phyloP scores from a whole-genome alignment of 768 basidiomycete species.

The Calocera viscosa region DNA sequence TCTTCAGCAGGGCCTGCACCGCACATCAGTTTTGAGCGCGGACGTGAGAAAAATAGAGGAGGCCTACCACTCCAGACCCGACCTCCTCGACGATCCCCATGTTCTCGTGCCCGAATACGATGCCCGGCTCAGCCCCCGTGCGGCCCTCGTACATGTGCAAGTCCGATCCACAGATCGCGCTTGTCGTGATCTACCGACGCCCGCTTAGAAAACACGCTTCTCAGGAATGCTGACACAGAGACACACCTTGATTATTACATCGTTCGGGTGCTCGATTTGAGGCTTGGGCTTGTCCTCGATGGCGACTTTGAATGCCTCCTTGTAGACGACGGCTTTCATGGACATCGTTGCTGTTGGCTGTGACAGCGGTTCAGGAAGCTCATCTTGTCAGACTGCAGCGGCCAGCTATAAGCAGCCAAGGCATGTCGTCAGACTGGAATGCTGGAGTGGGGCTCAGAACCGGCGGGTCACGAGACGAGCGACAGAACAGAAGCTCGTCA shows the following conservation, averaged over 20 bases:
- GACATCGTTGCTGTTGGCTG: slow-evolving; percentile 28
- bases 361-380: not conserved
- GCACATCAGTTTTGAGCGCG: not conserved
- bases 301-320: slow-evolving; percentile 37
- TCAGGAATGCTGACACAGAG: no score
- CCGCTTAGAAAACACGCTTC: no score
- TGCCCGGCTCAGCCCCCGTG: slow-evolving; percentile 38
- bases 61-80: not conserved
- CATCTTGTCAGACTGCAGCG: no score
- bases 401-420: no score
- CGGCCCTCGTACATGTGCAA: slow-evolving; percentile 21
- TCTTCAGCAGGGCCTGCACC: slow-evolving; percentile 34
- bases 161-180: slow-evolving; percentile 9
- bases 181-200: slow-evolving; percentile 12
- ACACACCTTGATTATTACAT: slow-evolving; percentile 33
- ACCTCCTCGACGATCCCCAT: slow-evolving; percentile 38
- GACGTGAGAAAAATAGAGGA: not conserved
- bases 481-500: no score
- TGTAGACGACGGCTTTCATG: slow-evolving; percentile 39
- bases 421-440: no score
- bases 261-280: slow-evolving; percentile 40
- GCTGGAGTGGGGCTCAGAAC: no score
- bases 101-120: slow-evolving; percentile 45
- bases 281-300: slow-evolving; percentile 39
- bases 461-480: no score